Conservation (phyloP, 371 early-diverging fungal genomes). For the Mortierella sp. region DNA sequence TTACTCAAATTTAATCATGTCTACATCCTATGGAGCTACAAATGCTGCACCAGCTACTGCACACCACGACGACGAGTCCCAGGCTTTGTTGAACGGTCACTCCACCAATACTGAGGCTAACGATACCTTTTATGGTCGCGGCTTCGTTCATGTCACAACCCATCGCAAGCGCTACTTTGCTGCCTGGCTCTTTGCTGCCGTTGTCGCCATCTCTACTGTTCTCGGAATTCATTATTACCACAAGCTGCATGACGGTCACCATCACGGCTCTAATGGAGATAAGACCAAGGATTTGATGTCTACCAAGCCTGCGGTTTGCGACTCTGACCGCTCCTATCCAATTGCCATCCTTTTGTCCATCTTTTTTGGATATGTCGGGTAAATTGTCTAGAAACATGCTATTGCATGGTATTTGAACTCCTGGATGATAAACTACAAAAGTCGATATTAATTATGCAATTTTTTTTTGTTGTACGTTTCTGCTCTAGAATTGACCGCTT, state of each 20-base stretch:
- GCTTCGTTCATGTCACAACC: constrained; percentile 28
- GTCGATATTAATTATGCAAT: background rate
- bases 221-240: constrained; percentile 35
- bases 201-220: constrained; percentile 31
- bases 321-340: constrained; percentile 44
- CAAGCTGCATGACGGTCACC: constrained; percentile 13
- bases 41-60: constrained; percentile 9
- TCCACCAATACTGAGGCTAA: constrained; percentile 21
- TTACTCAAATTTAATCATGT: background rate
- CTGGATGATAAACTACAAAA: background rate
- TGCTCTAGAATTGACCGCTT: constrained; percentile 67
- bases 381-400: constrained; percentile 2
- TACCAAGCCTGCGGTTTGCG: constrained; percentile 24
- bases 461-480: background rate
- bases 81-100: constrained; percentile 21
- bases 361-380: constrained; percentile 49
- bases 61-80: constrained; percentile 31
- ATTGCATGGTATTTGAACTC: background rate
- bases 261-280: too few relatives aligned
- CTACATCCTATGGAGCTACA: constrained; percentile 28
- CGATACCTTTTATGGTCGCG: constrained; percentile 46
- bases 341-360: constrained; percentile 40
- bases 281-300: too few relatives aligned
- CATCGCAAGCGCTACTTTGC: constrained; percentile 46
- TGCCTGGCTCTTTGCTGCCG: constrained; percentile 30